These are phyloP conservation scores for Naganishia cerealis DNA, from an alignment of 1,284 basidiomycete genomes.

Conservation along the genomic window DNA sequence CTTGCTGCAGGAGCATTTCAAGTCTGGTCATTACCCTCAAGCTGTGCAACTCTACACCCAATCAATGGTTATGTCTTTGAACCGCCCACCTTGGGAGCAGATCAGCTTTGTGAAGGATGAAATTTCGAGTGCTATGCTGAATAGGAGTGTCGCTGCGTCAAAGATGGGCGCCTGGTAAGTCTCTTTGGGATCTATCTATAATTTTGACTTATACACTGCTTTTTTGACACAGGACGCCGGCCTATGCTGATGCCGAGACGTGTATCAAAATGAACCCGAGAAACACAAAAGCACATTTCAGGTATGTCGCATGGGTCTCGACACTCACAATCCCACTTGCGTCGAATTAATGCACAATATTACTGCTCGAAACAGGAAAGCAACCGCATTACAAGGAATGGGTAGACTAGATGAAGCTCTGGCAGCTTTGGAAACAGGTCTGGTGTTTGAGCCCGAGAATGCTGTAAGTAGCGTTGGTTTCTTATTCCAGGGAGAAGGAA, in stretches of 20 bases:
- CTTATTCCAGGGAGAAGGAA: background rate
- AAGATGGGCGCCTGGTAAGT: conserved; percentile 31
- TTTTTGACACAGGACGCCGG: conserved; percentile 27
- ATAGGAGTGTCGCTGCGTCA: conserved; percentile 30
- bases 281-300: conserved; percentile 35
- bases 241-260: conserved; percentile 34
- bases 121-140: conserved; percentile 32
- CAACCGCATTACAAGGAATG: conserved; percentile 34
- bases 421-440: conserved; percentile 22
- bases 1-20: conserved; percentile 32
- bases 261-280: conserved; percentile 32
- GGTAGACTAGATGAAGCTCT: conserved; percentile 31
- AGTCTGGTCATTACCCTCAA: conserved; percentile 21
- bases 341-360: background rate
- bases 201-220: background rate
- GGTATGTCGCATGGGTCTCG: conserved; percentile 3
- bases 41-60: conserved; percentile 32
- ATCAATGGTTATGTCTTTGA: conserved; percentile 33
- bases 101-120: conserved; percentile 30
- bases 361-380: conserved; percentile 27
- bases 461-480: conserved; percentile 12
- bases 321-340: background rate
- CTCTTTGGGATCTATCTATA: background rate
- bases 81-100: conserved; percentile 34
- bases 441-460: conserved; percentile 30